Base-by-base conservation (phyloP, 2,329 filamentous ascomycete genomes). In the Aspergillus ibericus region DNA sequence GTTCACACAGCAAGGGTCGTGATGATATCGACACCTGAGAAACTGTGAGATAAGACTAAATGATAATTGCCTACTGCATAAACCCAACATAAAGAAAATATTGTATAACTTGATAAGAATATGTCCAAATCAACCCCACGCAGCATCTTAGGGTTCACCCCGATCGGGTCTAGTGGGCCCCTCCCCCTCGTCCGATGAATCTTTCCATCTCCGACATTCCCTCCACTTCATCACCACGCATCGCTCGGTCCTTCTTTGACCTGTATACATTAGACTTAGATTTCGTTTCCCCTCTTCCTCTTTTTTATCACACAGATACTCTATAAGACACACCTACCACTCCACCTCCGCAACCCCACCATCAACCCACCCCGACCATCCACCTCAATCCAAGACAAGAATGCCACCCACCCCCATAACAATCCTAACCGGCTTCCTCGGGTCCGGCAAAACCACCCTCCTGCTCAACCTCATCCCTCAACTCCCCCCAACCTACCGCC, bases 381-480 rank as follows among this genome's bases (percentile, higher is more conserved):
- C 16, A 44, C 16, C 34, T 48, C 38, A 29, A n/a, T 29, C 51
- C 38, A 18, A 49, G 8, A 20, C 8, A 9, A 58, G 32, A 48
- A 88, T 88, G 85, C 75, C 85, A 7, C 87, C 89, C 1, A 95
- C 92, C 66, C 92, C 93, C 4, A 90, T 97, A 73, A 98, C 93
- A 48, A 96, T 99, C 72, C 82, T 99, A 54, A 99, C 95, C 5
- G 95, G 95, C 73, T 99, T 98, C 78, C 85, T 98, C 15, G 95
- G 95, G 71, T 93, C 92, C 8, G 95, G 95, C 59, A 98, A 98
- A 80, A 99, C 95, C 1, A 98, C 95, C 2, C 83, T 99, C 59
- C 92, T 99, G 64, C 88, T 99, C 62, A 95, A 95, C 77, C 89
- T 99, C 12, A 84, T 98, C 65, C 92, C 93, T 0, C 95, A 99